These are phyloP conservation scores for Pyrenopolyporus hunteri DNA, from an alignment of 495 filamentous ascomycete genomes.

Conservation along the genomic window DNA sequence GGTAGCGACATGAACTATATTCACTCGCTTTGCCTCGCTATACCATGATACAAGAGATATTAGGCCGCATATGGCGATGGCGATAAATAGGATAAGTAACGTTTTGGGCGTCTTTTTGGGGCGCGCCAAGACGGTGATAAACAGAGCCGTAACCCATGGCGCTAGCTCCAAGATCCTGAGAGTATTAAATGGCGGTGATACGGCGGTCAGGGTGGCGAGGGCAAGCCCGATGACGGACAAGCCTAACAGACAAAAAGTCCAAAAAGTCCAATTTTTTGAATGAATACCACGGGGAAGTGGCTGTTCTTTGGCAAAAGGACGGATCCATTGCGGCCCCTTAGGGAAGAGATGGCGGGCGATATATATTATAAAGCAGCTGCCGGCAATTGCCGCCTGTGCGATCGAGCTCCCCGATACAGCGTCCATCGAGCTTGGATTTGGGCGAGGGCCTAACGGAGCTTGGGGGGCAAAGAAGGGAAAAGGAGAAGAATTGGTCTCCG, in stretches of 20 bases:
- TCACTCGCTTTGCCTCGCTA: slow-evolving; percentile 34
- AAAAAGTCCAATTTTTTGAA: slow-evolving; percentile 32
- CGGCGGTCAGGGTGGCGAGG: slow-evolving; percentile 30
- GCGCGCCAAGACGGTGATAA: slow-evolving; percentile 55
- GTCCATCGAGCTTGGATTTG: slow-evolving; percentile 29
- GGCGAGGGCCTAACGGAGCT: not conserved
- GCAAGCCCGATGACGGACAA: slow-evolving; percentile 35
- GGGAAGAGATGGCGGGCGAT: slow-evolving; percentile 24
- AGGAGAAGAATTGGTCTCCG: slow-evolving; percentile 4
- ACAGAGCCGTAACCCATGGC: slow-evolving; percentile 51
- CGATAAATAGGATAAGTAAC: slow-evolving; percentile 48
- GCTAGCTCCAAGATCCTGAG: slow-evolving; percentile 29
- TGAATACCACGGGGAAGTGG: slow-evolving; percentile 3
- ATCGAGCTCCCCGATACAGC: slow-evolving; percentile 24
- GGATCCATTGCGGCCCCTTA: slow-evolving; percentile 41
- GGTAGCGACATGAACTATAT: slow-evolving; percentile 50
- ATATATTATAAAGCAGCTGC: slow-evolving; percentile 33
- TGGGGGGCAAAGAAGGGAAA: slow-evolving; percentile 8
- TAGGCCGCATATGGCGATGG: slow-evolving; percentile 44
- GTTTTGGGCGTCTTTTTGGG: slow-evolving; percentile 54
- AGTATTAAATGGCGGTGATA: slow-evolving; percentile 25
- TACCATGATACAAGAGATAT: slow-evolving; percentile 45
- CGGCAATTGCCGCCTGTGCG: slow-evolving; percentile 36
- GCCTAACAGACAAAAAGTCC: slow-evolving; percentile 30
- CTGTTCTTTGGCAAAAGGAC: slow-evolving; percentile 43